These are phyloP conservation scores for Aspergillus aculeatus DNA, from an alignment of 2,329 filamentous ascomycete species.

Conservation along the genomic window DNA sequence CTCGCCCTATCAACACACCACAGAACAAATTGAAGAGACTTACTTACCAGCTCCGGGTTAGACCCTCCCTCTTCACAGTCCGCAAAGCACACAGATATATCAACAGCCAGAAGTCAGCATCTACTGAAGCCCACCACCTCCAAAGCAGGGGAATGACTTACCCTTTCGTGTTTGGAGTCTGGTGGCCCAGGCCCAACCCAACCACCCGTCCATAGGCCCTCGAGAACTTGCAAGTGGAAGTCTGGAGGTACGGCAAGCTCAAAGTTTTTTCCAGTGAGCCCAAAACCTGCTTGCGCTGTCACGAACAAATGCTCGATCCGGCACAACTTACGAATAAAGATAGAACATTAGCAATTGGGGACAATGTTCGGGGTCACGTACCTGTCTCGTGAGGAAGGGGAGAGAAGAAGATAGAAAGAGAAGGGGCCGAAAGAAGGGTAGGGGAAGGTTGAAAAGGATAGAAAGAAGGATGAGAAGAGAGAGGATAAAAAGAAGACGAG, in stretches of 20 bases:
- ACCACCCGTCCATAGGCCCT: neutral
- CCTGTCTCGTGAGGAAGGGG: too few relatives aligned
- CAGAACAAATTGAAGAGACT: too few relatives aligned
- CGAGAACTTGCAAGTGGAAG: neutral
- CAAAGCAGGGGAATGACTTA: neutral
- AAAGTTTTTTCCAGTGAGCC: neutral
- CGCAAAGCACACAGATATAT: too few relatives aligned
- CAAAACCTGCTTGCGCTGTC: neutral
- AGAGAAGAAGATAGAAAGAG: neutral
- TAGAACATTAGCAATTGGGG: neutral
- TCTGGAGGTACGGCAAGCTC: neutral
- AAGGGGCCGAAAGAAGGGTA: neutral
- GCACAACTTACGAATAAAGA: neutral
- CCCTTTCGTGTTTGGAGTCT: neutral
- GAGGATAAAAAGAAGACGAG: neutral
- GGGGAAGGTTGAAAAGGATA: too few relatives aligned
- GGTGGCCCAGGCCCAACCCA: neutral
- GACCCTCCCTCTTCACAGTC: too few relatives aligned
- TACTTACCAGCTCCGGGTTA: too few relatives aligned
- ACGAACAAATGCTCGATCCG: neutral
- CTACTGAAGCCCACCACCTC: neutral
- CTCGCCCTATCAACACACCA: too few relatives aligned
- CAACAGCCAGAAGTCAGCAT: neutral
- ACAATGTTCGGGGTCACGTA: too few relatives aligned
- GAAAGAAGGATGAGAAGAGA: neutral